These are phyloP conservation scores for Ilex paraguariensis DNA, from an alignment of 305 asterid genomes.

Conservation along the genomic window DNA sequence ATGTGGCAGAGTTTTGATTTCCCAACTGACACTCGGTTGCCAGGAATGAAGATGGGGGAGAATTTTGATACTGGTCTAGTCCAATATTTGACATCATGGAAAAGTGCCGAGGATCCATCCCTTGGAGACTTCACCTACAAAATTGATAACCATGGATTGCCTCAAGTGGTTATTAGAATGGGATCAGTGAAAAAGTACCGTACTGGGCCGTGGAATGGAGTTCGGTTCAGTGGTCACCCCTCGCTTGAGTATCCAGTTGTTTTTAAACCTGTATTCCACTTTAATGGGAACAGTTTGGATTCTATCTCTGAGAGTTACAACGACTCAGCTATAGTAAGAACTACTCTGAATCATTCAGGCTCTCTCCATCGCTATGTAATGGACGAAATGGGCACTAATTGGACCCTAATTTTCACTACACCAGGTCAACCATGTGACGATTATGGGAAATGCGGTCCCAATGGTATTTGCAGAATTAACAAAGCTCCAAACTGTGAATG, in stretches of 20 bases:
- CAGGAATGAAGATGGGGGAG: constrained; percentile 29
- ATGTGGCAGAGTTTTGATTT: constrained; percentile 37
- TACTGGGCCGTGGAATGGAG: constrained; percentile 4
- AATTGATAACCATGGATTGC: constrained; percentile 21
- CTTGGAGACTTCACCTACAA: constrained; percentile 22
- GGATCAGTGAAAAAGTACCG: constrained; percentile 15
- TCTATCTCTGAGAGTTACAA: constrained; percentile 13
- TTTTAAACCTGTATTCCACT: constrained; percentile 11
- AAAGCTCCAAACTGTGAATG: constrained; percentile 25
- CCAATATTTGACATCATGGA: constrained; percentile 17
- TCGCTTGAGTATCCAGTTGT: background rate
- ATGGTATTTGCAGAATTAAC: constrained; percentile 27
- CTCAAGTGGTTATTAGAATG: constrained; percentile 8
- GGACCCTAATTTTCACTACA: constrained; percentile 10
- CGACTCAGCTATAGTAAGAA: constrained; percentile 14
- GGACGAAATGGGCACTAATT: constrained; percentile 12
- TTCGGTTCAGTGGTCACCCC: background rate
- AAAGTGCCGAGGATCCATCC: constrained; percentile 23
- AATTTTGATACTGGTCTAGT: constrained; percentile 13
- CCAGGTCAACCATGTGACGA: constrained; percentile 27
- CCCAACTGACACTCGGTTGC: constrained; percentile 26
- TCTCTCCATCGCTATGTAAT: constrained; percentile 12
- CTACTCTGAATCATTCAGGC: constrained; percentile 14
- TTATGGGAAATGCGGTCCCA: constrained; percentile 28
- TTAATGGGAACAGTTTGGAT: background rate